phyloP scores from a whole-genome alignment of 495 filamentous ascomycete species.

The Zalerion maritima region DNA sequence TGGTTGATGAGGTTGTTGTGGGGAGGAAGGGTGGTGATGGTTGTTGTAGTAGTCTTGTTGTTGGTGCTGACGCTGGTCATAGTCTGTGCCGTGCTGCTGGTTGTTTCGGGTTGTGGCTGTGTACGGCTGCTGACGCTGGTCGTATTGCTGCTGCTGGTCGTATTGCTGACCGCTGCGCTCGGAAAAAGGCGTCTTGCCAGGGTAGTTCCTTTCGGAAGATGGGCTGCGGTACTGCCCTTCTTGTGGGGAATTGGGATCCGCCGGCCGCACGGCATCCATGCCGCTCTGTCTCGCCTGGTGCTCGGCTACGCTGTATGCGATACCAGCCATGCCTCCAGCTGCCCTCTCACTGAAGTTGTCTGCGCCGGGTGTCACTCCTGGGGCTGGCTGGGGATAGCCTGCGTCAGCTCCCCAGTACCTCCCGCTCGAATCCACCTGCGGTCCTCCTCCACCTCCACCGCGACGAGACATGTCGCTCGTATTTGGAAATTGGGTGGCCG shows the following conservation, averaged over 20 bases:
- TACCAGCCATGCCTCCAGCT: constrained; percentile 60
- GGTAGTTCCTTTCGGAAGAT: constrained; percentile 30
- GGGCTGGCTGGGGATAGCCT: not conserved
- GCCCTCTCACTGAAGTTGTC: constrained; percentile 62
- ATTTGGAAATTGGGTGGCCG: constrained; percentile 4
- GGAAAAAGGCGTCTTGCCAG: not conserved
- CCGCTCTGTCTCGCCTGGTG: constrained; percentile 59
- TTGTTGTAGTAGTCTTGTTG: constrained; percentile 5
- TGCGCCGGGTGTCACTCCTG: constrained; percentile 45
- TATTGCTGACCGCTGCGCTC: constrained; percentile 13
- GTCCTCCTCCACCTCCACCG: not conserved
- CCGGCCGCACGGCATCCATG: constrained; percentile 46
- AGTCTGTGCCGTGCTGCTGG: constrained; percentile 9
- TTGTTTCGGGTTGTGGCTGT: constrained; percentile 11
- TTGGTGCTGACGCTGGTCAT: constrained; percentile 11
- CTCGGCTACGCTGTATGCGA: constrained; percentile 61
- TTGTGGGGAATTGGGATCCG: constrained; percentile 25
- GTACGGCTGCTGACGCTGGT: constrained; percentile 24
- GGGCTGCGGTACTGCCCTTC: constrained; percentile 18
- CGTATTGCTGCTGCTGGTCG: constrained; percentile 16
- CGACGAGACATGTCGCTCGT: not conserved
- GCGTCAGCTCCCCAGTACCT: constrained; percentile 15
- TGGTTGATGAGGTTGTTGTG: too few relatives aligned
- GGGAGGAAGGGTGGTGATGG: not conserved
- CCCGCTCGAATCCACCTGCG: constrained; percentile 1